Evolutionary conservation across 164 flowering plant genomes (phyloP).

Genomic region (Dillenia suffruticosa): DNA sequence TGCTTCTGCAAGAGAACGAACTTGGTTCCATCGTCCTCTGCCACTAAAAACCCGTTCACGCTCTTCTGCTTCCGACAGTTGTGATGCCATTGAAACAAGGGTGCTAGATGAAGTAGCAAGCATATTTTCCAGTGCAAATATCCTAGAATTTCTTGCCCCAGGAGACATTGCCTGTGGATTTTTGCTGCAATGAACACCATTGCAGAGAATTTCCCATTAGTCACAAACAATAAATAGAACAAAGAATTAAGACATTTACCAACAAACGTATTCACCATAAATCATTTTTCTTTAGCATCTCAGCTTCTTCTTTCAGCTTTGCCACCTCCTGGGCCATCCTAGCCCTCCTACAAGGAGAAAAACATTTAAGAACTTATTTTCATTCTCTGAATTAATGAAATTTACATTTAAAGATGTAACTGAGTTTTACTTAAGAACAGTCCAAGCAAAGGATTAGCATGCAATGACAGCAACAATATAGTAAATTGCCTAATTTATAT

Average conservation of each 20-base stretch:
- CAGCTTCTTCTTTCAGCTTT: constrained; percentile 71
- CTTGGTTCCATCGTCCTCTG: constrained; percentile 95
- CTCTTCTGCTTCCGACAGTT: constrained; percentile 95
- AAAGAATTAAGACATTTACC: neutral
- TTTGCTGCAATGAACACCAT: constrained; percentile 31
- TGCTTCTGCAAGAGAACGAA: constrained; percentile 91
- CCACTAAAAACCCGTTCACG: constrained; percentile 84
- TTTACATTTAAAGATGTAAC: neutral
- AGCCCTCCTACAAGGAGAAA: constrained; percentile 33
- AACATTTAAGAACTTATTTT: neutral
- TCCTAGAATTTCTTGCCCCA: constrained; percentile 95
- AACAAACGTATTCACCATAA: constrained; percentile 32
- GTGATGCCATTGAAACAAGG: constrained; percentile 94
- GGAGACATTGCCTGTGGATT: constrained; percentile 72
- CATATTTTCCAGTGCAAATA: constrained; percentile 97
- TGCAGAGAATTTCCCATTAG: neutral
- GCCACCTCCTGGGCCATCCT: constrained; percentile 79
- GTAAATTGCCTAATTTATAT: no score
- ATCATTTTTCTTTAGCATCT: constrained; percentile 30
- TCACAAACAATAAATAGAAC: neutral
- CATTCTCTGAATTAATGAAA: neutral
- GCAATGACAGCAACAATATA: no score
- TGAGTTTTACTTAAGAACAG: no score
- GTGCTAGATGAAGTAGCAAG: constrained; percentile 81
- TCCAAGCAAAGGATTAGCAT: no score